These are phyloP conservation scores for Candida nanaspora DNA, from an alignment of 805 yeast genomes.

Conservation along the genomic window DNA sequence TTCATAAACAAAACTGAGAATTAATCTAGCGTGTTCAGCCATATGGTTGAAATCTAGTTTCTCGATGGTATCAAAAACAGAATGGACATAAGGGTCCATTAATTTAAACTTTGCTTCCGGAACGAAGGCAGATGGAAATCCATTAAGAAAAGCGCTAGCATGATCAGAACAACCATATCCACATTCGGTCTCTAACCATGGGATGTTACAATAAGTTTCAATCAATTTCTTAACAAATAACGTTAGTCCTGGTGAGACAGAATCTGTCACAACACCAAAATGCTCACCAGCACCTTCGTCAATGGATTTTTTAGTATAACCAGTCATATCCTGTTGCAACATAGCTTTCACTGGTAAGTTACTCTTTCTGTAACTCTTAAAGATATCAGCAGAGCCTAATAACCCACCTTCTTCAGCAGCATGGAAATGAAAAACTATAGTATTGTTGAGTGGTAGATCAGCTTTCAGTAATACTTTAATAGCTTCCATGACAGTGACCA, in stretches of 20 bases:
- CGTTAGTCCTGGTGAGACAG: constrained; percentile 47
- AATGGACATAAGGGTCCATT: constrained; percentile 68
- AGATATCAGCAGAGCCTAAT: constrained; percentile 78
- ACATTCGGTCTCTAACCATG: constrained; percentile 69
- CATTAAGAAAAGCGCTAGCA: constrained; percentile 74
- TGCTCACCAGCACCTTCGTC: constrained; percentile 49
- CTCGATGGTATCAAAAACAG: constrained; percentile 74
- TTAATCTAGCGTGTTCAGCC: constrained; percentile 71
- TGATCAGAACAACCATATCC: constrained; percentile 96
- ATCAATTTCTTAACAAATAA: constrained; percentile 57
- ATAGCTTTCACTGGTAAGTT: constrained; percentile 60
- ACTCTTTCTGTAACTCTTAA: constrained; percentile 41
- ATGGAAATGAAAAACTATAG: constrained; percentile 89
- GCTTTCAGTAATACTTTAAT: constrained; percentile 46
- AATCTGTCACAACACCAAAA: constrained; percentile 78
- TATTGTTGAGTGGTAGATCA: constrained; percentile 33
- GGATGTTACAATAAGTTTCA: constrained; percentile 55
- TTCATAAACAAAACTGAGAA: constrained; percentile 68
- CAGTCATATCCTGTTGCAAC: constrained; percentile 96
- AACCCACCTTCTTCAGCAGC: constrained; percentile 94
- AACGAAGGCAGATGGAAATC: constrained; percentile 79
- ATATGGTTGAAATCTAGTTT: constrained; percentile 72
- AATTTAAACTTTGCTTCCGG: constrained; percentile 67
- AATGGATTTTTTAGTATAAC: constrained; percentile 49
- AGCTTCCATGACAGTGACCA: constrained; percentile 70